These are phyloP conservation scores for Phytophthora nicotianae DNA, from an alignment of 352 stramenopile genomes.

Conservation along the genomic window DNA sequence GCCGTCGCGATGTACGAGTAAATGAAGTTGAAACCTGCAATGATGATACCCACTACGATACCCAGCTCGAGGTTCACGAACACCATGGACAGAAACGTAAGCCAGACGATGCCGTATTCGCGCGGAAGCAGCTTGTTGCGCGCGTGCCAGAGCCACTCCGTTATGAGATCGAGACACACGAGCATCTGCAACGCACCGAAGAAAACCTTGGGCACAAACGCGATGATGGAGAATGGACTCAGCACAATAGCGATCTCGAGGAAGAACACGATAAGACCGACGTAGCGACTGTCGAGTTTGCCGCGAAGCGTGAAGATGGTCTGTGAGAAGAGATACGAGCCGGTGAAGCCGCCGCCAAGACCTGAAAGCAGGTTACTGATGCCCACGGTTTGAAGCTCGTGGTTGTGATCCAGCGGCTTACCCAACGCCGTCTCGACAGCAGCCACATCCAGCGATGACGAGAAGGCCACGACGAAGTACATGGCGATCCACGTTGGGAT, in stretches of 20 bases:
- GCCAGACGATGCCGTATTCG: constrained; percentile 94
- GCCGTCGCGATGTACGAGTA: constrained; percentile 77
- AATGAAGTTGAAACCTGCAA: constrained; percentile 91
- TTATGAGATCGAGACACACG: constrained; percentile 97
- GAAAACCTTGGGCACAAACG: constrained; percentile 97
- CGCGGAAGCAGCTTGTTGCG: constrained; percentile 84
- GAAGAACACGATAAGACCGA: constrained; percentile 77
- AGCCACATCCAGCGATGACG: constrained; percentile 96
- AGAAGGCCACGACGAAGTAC: constrained; percentile 99
- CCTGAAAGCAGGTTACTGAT: constrained; percentile 97
- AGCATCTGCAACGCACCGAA: constrained; percentile 97
- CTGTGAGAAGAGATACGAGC: constrained; percentile 99
- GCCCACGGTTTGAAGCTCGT: constrained; percentile 95
- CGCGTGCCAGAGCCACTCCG: constrained; percentile 95
- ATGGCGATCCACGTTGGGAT: constrained; percentile 95
- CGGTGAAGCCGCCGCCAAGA: constrained; percentile 96
- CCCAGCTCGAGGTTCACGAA: constrained; percentile 94
- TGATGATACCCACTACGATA: constrained; percentile 92
- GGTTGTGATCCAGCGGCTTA: constrained; percentile 94
- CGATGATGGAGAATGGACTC: constrained; percentile 94
- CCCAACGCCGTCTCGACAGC: constrained; percentile 97
- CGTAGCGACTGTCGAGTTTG: constrained; percentile 73
- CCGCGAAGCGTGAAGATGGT: constrained; percentile 91
- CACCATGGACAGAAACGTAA: constrained; percentile 95
- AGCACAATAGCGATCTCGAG: constrained; percentile 82